Evolutionary conservation across 345 rosid genomes (phyloP).

Genomic region (Kernera saxatilis): DNA sequence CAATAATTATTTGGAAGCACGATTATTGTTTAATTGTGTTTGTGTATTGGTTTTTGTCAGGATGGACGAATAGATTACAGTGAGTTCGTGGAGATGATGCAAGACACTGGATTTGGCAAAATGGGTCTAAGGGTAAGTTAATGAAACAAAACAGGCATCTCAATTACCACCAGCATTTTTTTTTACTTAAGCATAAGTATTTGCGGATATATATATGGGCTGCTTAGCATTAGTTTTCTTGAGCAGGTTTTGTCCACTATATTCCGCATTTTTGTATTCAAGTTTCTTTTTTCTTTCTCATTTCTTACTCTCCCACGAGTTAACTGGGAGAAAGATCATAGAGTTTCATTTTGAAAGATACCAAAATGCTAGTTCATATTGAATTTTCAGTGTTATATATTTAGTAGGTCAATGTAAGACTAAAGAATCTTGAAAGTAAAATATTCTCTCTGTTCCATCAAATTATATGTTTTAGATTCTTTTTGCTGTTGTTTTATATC

Average conservation of each 20-base stretch:
- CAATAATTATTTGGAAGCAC: neutral
- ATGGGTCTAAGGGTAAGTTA: conserved; percentile 22
- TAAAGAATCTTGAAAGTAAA: neutral
- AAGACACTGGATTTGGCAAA: conserved; percentile 49
- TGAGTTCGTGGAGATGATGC: conserved; percentile 91
- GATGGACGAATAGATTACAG: conserved; percentile 88
- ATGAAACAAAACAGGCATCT: neutral
- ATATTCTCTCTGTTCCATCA: neutral
- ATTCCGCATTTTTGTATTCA: neutral
- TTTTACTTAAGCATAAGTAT: neutral
- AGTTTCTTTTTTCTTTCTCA: neutral
- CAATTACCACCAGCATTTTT: neutral
- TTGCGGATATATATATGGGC: neutral
- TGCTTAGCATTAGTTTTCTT: conserved; percentile 21
- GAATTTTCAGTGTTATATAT: neutral
- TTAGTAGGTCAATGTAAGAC: conserved; percentile 20
- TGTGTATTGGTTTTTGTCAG: conserved; percentile 26
- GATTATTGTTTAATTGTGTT: neutral
- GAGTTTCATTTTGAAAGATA: neutral
- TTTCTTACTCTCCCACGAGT: conserved; percentile 11
- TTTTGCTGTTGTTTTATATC: no score
- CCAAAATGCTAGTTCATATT: neutral
- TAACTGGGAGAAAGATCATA: conserved; percentile 7
- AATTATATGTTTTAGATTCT: neutral
- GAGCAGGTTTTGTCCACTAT: conserved; percentile 13